These are phyloP conservation scores for Claviceps fusiformis DNA, from an alignment of 2,329 filamentous ascomycete genomes.

Conservation along the genomic window DNA sequence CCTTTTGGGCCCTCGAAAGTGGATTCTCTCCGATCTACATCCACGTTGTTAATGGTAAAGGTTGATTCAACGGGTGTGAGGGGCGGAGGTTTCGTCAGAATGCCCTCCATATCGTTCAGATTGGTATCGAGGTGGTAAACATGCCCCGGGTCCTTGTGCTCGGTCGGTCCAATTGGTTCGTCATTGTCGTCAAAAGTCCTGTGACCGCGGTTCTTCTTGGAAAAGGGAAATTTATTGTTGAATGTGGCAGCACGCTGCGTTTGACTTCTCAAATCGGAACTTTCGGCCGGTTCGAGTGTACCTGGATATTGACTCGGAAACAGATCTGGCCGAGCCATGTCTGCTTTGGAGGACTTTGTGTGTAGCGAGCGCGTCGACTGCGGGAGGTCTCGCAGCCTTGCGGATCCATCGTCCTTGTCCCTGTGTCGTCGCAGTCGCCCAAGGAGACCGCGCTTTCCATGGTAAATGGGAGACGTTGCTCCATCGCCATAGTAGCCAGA, in stretches of 20 bases:
- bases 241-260: constrained; percentile 35
- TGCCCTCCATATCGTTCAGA: constrained; percentile 81
- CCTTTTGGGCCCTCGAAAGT: constrained; percentile 30
- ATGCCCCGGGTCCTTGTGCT: constrained; percentile 43
- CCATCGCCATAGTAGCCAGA: constrained; percentile 32
- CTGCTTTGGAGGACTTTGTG: constrained; percentile 33
- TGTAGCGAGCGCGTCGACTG: constrained; percentile 40
- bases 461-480: constrained; percentile 44
- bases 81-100: constrained; percentile 57
- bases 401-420: constrained; percentile 38
- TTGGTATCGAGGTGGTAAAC: constrained; percentile 77
- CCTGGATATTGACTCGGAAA: constrained; percentile 19
- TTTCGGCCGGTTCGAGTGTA: constrained; percentile 16
- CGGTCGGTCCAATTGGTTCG: constrained; percentile 46
- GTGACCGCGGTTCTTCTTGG: constrained; percentile 38
- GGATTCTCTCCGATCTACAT: constrained; percentile 27
- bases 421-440: constrained; percentile 37
- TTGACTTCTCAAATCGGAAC: constrained; percentile 15
- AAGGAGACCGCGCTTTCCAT: constrained; percentile 37
- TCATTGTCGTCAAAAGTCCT: constrained; percentile 38
- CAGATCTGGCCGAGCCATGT: constrained; percentile 27
- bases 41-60: constrained; percentile 31
- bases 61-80: constrained; percentile 56
- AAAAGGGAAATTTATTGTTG: constrained; percentile 50
- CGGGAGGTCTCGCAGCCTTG: constrained; percentile 34